phyloP scores from a whole-genome alignment of 441 rosid genomes.

The Aquilaria agallochum region DNA sequence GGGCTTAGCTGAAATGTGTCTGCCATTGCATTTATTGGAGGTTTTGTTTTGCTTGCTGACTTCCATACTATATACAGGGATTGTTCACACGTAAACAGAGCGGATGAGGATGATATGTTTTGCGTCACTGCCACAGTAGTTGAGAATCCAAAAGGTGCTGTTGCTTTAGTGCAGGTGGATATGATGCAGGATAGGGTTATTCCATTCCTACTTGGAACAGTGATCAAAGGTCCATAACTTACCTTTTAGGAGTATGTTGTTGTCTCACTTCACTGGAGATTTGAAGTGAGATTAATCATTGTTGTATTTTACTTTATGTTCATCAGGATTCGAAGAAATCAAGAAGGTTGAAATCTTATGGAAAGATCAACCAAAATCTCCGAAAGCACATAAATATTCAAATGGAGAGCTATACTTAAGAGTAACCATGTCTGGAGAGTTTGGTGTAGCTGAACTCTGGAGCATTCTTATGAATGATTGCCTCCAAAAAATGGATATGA shows the following conservation, averaged over 20 bases:
- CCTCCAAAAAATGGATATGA: slow-evolving; percentile 64
- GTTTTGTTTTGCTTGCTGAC: slow-evolving; percentile 13
- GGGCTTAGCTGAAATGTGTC: not conserved
- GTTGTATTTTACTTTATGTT: slow-evolving; percentile 15
- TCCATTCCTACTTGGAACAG: slow-evolving; percentile 70
- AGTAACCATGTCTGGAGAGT: slow-evolving; percentile 54
- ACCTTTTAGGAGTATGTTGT: not conserved
- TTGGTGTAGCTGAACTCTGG: slow-evolving; percentile 57
- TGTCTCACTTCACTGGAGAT: not conserved
- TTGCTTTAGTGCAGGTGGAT: slow-evolving; percentile 26
- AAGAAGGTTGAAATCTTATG: slow-evolving; percentile 81
- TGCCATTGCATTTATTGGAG: not conserved
- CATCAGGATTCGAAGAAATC: slow-evolving; percentile 69
- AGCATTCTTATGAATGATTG: slow-evolving; percentile 57
- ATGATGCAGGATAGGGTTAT: slow-evolving; percentile 46
- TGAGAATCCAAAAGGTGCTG: slow-evolving; percentile 40
- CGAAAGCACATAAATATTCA: slow-evolving; percentile 23
- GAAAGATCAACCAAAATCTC: slow-evolving; percentile 51
- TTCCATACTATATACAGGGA: slow-evolving; percentile 34
- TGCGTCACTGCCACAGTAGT: slow-evolving; percentile 61
- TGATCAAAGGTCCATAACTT: slow-evolving; percentile 59
- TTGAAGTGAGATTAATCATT: slow-evolving; percentile 2
- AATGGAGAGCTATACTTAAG: slow-evolving; percentile 79
- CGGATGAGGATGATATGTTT: slow-evolving; percentile 41
- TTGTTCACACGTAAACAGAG: slow-evolving; percentile 35